Percentiles rank a stretch among this genome's conserved stretches.
Evolutionary conservation across 192 early-diverging fungal species (phyloP).

Genomic region (Backusella australiensis): DNA sequence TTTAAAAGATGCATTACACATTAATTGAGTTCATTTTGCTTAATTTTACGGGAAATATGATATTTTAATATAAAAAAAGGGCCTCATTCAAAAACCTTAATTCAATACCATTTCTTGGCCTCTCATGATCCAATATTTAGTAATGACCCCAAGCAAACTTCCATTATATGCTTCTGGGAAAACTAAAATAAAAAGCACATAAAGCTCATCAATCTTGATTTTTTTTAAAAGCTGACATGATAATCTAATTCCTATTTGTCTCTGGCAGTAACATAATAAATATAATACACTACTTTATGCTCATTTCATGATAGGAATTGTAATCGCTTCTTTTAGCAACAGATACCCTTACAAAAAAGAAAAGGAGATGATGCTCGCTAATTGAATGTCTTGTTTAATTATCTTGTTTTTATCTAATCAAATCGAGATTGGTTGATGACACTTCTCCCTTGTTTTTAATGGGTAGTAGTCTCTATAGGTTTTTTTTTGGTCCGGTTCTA

Average conservation of each 20-base stretch:
- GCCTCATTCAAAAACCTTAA: background rate
- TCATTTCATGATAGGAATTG: background rate
- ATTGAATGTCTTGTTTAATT: background rate
- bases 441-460: background rate
- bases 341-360: background rate
- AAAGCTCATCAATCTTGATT: background rate
- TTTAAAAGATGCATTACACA: background rate
- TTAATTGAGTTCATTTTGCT: background rate
- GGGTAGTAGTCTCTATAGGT: background rate
- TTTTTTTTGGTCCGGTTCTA: background rate
- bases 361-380: background rate
- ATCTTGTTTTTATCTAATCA: background rate
- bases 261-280: background rate
- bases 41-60: background rate
- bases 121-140: background rate
- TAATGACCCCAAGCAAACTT: background rate
- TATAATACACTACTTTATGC: background rate
- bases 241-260: background rate
- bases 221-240: background rate
- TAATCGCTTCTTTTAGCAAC: background rate
- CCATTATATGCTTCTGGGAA: background rate
- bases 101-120: background rate
- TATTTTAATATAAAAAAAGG: background rate
- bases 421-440: background rate
- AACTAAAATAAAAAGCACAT: background rate